Conservation (phyloP, 129 eudicot species). For the Pittosporum tobira region DNA sequence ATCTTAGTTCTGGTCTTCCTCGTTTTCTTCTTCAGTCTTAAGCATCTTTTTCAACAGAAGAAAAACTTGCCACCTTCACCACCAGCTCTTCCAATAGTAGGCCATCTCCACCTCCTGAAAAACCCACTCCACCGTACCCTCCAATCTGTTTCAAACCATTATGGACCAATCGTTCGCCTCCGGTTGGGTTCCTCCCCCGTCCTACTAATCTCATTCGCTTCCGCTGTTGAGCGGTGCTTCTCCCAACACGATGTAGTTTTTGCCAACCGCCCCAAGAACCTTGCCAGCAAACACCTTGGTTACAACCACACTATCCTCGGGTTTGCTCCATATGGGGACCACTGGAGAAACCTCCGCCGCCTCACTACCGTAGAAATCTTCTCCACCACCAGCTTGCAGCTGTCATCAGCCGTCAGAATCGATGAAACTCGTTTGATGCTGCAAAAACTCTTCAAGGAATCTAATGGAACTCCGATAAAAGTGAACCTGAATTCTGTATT, state of each 20-base stretch:
- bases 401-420: background rate
- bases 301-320: conserved; percentile 9
- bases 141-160: background rate
- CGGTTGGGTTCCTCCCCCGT: conserved; percentile 4
- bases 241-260: conserved; percentile 15
- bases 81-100: conserved; percentile 10
- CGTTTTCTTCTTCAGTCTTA: background rate
- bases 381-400: conserved; percentile 1
- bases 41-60: background rate
- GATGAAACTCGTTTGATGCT: background rate
- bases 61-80: conserved; percentile 12
- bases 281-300: background rate
- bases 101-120: conserved; percentile 16
- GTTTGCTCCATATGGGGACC: conserved; percentile 12
- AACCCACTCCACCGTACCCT: conserved; percentile 1
- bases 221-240: conserved; percentile 11
- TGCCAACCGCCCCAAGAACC: conserved; percentile 9
- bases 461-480: background rate
- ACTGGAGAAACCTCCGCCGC: conserved; percentile 16
- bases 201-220: conserved; percentile 2
- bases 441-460: background rate
- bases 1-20: background rate
- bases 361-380: background rate
- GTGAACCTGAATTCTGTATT: conserved; percentile 1
- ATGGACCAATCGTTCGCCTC: conserved; percentile 6